These are phyloP conservation scores for Phanerodontia chrysosporium DNA, from an alignment of 768 basidiomycete genomes.

Conservation along the genomic window DNA sequence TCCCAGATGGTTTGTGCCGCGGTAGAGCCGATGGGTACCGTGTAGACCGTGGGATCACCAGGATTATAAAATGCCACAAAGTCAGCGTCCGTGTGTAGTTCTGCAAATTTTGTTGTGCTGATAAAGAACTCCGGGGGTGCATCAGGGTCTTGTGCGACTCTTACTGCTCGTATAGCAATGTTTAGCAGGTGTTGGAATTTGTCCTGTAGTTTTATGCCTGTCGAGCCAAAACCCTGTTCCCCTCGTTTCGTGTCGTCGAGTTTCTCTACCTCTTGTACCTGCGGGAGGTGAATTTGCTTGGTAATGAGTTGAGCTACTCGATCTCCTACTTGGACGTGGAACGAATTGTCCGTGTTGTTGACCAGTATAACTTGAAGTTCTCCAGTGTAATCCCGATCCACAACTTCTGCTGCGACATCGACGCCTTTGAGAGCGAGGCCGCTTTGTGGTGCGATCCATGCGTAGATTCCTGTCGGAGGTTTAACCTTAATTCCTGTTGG, in stretches of 20 bases:
- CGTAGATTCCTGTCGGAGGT: background rate
- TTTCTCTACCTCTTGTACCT: background rate
- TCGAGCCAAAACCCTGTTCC: background rate
- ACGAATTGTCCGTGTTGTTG: background rate
- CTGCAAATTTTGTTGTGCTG: background rate
- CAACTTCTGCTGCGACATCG: slow-evolving; percentile 1
- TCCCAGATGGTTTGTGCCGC: background rate
- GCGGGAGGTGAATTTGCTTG: background rate
- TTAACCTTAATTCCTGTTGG: background rate
- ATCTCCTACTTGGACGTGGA: slow-evolving; percentile 1
- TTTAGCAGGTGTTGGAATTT: background rate
- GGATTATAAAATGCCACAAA: background rate
- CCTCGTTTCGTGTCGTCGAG: background rate
- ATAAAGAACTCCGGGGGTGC: background rate
- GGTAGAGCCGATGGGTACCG: background rate
- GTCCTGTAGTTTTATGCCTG: background rate
- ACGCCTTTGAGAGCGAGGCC: slow-evolving; percentile 1
- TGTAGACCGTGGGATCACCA: background rate
- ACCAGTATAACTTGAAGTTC: slow-evolving; percentile 5
- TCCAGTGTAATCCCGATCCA: slow-evolving; percentile 6
- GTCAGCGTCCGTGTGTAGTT: background rate
- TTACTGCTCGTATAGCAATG: background rate
- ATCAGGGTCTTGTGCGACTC: background rate
- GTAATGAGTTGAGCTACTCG: slow-evolving; percentile 7
- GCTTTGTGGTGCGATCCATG: background rate